Evolutionary conservation across 78 protist genomes (phyloP).

Genomic region (Trichosphaerium sp.): DNA sequence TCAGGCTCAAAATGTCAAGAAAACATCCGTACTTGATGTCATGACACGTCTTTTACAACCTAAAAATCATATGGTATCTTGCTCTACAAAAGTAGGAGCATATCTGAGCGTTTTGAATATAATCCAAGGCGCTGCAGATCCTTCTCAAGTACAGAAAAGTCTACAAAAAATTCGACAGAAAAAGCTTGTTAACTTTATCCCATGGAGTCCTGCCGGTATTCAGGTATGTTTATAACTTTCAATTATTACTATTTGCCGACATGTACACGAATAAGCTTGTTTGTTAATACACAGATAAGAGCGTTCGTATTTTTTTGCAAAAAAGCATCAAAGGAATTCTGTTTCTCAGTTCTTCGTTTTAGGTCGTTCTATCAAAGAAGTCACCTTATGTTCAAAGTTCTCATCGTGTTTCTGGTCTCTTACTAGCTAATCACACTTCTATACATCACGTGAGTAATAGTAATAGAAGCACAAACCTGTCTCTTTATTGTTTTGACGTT

Average conservation of each 20-base stretch:
- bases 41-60: constrained; percentile 97
- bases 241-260: too few species aligned
- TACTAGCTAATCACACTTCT: constrained; percentile 98
- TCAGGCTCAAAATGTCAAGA: constrained; percentile 62
- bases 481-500: neutral
- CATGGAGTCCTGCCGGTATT: constrained; percentile 99
- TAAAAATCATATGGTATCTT: constrained; percentile 85
- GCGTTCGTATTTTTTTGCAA: too few species aligned
- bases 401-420: constrained; percentile 95
- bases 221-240: constrained; percentile 64
- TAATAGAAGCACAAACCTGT: neutral
- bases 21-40: constrained; percentile 97
- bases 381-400: constrained; percentile 79
- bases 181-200: constrained; percentile 85
- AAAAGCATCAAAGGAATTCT: too few species aligned
- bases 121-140: constrained; percentile 98
- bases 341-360: neutral
- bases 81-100: constrained; percentile 63
- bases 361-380: constrained; percentile 69
- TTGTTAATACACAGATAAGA: too few species aligned
- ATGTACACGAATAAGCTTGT: too few species aligned
- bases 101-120: constrained; percentile 94
- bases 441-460: constrained; percentile 52
- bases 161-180: constrained; percentile 91
- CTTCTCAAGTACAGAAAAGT: constrained; percentile 95